A percentile compares a stretch with the other conserved stretches of the same genome.
Evolutionary conservation across 495 filamentous ascomycete genomes (phyloP).

Genomic region (Sporormia fimetaria): DNA sequence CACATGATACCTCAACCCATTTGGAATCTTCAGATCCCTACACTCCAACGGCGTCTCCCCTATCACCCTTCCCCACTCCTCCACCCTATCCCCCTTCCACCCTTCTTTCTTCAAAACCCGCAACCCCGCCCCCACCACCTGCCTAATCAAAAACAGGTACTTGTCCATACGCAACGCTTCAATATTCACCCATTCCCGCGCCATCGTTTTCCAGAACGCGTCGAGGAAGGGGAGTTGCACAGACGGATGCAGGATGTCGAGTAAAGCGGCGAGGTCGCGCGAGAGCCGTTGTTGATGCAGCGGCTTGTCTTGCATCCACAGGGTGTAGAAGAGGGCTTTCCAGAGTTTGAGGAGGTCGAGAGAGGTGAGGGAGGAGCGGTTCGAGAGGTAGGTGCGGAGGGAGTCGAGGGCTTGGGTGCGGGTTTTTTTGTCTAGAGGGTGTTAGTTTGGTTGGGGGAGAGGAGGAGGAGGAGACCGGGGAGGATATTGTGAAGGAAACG

Average conservation of each 20-base stretch:
- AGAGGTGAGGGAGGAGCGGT: constrained; percentile 51
- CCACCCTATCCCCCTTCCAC: constrained; percentile 31
- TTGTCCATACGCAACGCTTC: constrained; percentile 87
- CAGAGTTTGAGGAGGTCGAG: constrained; percentile 84
- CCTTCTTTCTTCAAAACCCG: constrained; percentile 36
- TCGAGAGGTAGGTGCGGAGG: constrained; percentile 64
- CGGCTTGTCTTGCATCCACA: constrained; percentile 90
- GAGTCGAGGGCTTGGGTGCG: constrained; percentile 43
- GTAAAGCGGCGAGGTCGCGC: constrained; percentile 60
- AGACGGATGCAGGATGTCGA: constrained; percentile 49
- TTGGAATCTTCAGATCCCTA: constrained; percentile 47
- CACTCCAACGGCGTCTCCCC: constrained; percentile 35
- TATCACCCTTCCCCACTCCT: constrained; percentile 33
- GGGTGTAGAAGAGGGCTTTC: constrained; percentile 90
- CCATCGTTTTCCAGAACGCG: constrained; percentile 86
- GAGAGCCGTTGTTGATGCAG: constrained; percentile 76
- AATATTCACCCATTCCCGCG: constrained; percentile 67
- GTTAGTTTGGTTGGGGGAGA: too few relatives aligned
- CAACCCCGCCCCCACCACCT: constrained; percentile 60
- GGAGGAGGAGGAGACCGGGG: too few relatives aligned
- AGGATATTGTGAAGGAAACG: background rate
- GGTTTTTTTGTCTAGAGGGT: constrained; percentile 19
- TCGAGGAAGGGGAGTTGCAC: constrained; percentile 54
- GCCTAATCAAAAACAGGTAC: constrained; percentile 73
- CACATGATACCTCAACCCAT: constrained; percentile 78